A percentile compares a stretch with the other conserved stretches of the same genome.
Conservation (phyloP, 192 early-diverging fungal genomes). For the Pilobolus umbonatus region DNA sequence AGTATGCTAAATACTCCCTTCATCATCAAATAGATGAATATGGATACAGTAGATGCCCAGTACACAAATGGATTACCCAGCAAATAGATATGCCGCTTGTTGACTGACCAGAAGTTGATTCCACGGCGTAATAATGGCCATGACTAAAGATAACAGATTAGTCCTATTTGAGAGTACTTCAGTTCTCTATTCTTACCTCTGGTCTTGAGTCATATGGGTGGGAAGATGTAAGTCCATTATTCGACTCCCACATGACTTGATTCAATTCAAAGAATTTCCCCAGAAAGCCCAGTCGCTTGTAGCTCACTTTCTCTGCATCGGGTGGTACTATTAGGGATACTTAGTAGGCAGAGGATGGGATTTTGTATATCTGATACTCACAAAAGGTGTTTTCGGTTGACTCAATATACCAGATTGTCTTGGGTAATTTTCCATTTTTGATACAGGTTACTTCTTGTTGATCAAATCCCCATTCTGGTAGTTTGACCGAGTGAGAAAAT, state of each 20-base stretch:
- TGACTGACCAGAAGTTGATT: constrained; percentile 87
- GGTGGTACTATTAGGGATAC: constrained; percentile 44
- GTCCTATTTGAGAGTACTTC: background rate
- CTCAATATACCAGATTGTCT: constrained; percentile 82
- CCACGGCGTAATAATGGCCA: constrained; percentile 90
- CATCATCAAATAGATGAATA: constrained; percentile 56
- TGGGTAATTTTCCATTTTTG: constrained; percentile 64
- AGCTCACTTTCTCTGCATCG: constrained; percentile 55
- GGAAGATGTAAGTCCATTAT: constrained; percentile 81
- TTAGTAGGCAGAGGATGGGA: background rate
- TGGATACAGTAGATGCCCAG: constrained; percentile 64
- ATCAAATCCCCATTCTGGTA: constrained; percentile 92
- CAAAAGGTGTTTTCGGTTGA: constrained; percentile 45
- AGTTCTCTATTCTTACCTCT: constrained; percentile 25
- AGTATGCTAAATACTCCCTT: constrained; percentile 50
- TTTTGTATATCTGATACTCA: constrained; percentile 20
- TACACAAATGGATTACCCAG: constrained; percentile 90
- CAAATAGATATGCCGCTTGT: constrained; percentile 78
- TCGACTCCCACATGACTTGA: constrained; percentile 86
- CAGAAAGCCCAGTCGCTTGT: constrained; percentile 71
- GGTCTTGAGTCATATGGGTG: constrained; percentile 96
- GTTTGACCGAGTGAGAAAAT: constrained; percentile 72
- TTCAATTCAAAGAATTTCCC: constrained; percentile 89
- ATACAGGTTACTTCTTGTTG: constrained; percentile 97
- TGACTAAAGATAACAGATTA: constrained; percentile 31